phyloP scores from a whole-genome alignment of 192 early-diverging fungal genomes.

The Geosiphon pyriformis region DNA sequence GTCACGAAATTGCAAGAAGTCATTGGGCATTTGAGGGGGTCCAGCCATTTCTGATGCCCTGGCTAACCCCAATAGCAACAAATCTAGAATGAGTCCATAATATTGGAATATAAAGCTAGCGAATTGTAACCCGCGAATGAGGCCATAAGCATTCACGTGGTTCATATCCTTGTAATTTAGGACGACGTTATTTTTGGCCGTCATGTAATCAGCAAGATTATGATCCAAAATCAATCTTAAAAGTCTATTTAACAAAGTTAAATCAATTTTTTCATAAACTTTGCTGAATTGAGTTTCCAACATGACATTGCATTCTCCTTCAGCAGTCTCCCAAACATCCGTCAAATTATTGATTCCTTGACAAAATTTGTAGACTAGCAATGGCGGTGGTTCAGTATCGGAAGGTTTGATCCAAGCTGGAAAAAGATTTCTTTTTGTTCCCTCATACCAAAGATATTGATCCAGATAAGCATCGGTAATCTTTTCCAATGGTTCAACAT shows the following conservation, averaged over 20 bases:
- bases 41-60: constrained; percentile 97
- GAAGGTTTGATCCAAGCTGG: constrained; percentile 99
- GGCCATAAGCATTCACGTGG: constrained; percentile 95
- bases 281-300: constrained; percentile 90
- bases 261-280: constrained; percentile 95
- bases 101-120: constrained; percentile 98
- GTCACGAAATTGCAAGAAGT: constrained; percentile 95
- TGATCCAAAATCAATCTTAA: constrained; percentile 96
- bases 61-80: constrained; percentile 89
- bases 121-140: constrained; percentile 97
- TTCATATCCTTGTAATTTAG: constrained; percentile 99
- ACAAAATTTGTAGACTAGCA: constrained; percentile 93
- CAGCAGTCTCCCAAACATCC: constrained; percentile 88
- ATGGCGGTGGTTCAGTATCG: constrained; percentile 93
- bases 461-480: constrained; percentile 99
- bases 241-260: constrained; percentile 90
- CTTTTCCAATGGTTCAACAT: constrained; percentile 99
- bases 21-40: constrained; percentile 85
- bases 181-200: constrained; percentile 98
- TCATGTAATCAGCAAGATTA: constrained; percentile 99
- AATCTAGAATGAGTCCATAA: constrained; percentile 94
- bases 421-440: constrained; percentile 94
- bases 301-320: constrained; percentile 94
- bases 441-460: constrained; percentile 99
- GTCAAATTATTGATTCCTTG: constrained; percentile 97